Percentiles rank a stretch among this genome's conserved stretches.
Conservation (phyloP, 345 rosid species). For the Brassica napus region DNA sequence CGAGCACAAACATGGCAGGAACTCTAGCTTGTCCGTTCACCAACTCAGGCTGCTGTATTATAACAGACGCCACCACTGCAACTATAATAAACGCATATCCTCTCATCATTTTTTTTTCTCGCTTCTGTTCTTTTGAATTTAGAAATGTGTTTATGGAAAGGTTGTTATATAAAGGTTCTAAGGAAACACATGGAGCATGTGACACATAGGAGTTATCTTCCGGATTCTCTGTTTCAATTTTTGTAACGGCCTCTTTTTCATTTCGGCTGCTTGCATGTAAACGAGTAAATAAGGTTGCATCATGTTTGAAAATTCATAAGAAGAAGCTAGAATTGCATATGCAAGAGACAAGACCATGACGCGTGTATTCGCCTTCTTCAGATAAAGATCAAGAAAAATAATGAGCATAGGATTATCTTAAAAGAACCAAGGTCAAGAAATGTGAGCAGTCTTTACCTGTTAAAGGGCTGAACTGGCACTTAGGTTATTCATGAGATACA, state of each 20-base stretch:
- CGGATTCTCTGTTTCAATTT: conserved; percentile 23
- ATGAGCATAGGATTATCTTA: neutral
- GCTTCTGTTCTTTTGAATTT: neutral
- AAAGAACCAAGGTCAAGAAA: neutral
- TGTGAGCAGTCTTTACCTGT: neutral
- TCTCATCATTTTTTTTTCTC: conserved; percentile 19
- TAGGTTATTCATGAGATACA: neutral
- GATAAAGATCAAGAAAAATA: conserved; percentile 28
- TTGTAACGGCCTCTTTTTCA: conserved; percentile 29
- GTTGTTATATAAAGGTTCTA: conserved; percentile 13
- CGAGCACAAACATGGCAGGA: conserved; percentile 80
- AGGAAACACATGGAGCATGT: conserved; percentile 32
- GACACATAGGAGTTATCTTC: conserved; percentile 27
- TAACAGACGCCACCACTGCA: conserved; percentile 11
- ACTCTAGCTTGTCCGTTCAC: conserved; percentile 44
- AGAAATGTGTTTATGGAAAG: conserved; percentile 5
- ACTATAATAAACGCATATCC: conserved; percentile 22
- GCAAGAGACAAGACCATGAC: conserved; percentile 26
- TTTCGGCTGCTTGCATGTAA: conserved; percentile 30
- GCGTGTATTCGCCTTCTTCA: neutral
- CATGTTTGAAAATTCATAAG: conserved; percentile 22
- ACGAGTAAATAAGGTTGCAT: conserved; percentile 33
- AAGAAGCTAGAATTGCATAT: conserved; percentile 3
- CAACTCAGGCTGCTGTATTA: conserved; percentile 32
- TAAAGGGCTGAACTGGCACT: neutral